phyloP scores from a whole-genome alignment of 805 yeast genomes.

The Cyberlindnera lachancei region DNA sequence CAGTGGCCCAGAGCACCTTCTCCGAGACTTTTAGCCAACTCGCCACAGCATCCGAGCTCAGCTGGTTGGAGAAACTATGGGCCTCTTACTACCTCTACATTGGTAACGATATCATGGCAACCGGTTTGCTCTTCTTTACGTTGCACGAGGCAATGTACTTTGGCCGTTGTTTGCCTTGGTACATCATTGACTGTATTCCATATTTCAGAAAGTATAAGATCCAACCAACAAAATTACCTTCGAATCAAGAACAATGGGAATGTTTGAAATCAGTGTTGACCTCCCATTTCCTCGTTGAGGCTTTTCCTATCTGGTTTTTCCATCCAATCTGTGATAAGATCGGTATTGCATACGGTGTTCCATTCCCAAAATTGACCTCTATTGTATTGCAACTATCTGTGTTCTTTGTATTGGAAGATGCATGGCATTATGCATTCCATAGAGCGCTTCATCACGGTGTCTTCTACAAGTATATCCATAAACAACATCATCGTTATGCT shows the following conservation, averaged over 20 bases:
- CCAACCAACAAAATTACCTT: slow-evolving; percentile 79
- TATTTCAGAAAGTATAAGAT: slow-evolving; percentile 82
- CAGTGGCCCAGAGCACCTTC: slow-evolving; percentile 1
- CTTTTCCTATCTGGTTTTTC: slow-evolving; percentile 94
- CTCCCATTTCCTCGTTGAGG: slow-evolving; percentile 89
- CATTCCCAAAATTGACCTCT: slow-evolving; percentile 65
- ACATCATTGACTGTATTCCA: slow-evolving; percentile 76
- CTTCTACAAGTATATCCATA: slow-evolving; percentile 89
- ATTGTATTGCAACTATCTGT: slow-evolving; percentile 61
- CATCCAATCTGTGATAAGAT: slow-evolving; percentile 83
- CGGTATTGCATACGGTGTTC: slow-evolving; percentile 72
- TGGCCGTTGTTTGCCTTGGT: slow-evolving; percentile 91
- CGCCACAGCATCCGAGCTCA: neutral
- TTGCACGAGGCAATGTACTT: slow-evolving; percentile 88
- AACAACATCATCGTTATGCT: slow-evolving; percentile 96
- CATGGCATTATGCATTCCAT: slow-evolving; percentile 97
- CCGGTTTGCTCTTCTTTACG: slow-evolving; percentile 76
- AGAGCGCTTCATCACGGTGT: slow-evolving; percentile 82
- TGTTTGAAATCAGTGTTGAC: slow-evolving; percentile 79
- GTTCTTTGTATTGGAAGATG: slow-evolving; percentile 83
- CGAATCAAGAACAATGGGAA: slow-evolving; percentile 83
- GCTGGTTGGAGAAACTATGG: slow-evolving; percentile 39
- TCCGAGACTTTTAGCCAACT: slow-evolving; percentile 1
- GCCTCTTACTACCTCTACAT: slow-evolving; percentile 80
- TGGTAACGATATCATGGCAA: slow-evolving; percentile 84